Base-by-base conservation (phyloP, 768 basidiomycete species). In the Rhodotorula diobovata region DNA sequence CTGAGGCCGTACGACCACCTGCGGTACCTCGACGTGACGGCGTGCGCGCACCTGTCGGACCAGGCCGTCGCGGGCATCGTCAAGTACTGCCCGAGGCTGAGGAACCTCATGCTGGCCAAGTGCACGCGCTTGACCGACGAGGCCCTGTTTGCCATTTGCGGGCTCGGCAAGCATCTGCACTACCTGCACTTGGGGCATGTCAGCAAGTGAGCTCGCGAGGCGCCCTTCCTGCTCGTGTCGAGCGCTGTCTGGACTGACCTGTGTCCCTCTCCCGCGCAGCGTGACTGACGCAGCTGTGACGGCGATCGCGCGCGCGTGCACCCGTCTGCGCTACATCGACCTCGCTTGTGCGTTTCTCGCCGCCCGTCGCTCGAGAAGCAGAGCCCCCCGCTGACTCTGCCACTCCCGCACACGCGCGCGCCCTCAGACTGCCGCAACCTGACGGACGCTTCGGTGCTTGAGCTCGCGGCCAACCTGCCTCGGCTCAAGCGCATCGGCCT, bases 121-220 rank as follows among this genome's bases (percentile, higher is more conserved):
- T 96, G 93, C 79, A 79, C 81, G 18, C 80, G 85, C 55, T 82
- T 96, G 77, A 91, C 92, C 14, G 91, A 95, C 81, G 85, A 85
- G 67, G 85, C 90, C 4, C 86, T 98, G 48, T 88, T 89, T 75
- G 89, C 86, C 68, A 90, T 98, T 45, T 90, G 90, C 80, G 84
- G 84, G 78, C 84, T 99, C 28, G 94, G 94, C n/a, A 89, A 90
- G 79, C 87, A 93, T 79, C 80, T 99, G 45, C 96, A 98, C 79
- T 92, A 95, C 79, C 85, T 99, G 45, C 96, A 99, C 80, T 85
- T 98, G 51, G 96, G 93, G 14, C 95, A 99, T 82, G 90, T 91
- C 10, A 68, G 74, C 23, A 66, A 68, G 83, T 84, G 68, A 74
- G 83, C n/a, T 80, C 20, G 5, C 51, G n/a, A 7, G 14, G 11